Base-by-base conservation (phyloP, 2,329 filamentous ascomycete species). In the Pseudogymnoascus verrucosus region DNA sequence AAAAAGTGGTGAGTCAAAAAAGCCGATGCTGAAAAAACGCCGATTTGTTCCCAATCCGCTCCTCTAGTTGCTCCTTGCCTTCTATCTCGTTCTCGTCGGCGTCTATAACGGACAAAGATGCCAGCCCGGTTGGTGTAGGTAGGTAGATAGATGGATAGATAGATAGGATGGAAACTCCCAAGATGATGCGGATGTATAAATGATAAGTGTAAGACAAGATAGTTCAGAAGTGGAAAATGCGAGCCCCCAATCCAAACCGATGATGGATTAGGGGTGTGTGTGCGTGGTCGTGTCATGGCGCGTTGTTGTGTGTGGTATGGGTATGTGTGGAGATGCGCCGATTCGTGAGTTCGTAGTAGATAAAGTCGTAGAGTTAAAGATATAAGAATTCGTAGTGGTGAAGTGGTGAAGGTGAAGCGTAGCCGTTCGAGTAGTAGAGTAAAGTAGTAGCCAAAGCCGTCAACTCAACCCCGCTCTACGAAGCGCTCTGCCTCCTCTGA, bases 401-500 rank as follows among this genome's bases (percentile, higher is more conserved):
- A 39, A n/a, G 36, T n/a, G 11, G 11, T 37, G 37, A 19, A 19
- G 39, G 2, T 2, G 10, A 42, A 42, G 16, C 39, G 16, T 42
- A 42, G 2, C 19, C 39, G 39, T 7, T 16, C n/a, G 14, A 11
- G 19, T 26, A 4, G 23, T 6, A 42, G n/a, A 42, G 39, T 42
- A 21, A 6, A 39, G 39, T 42, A 8, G 37, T 39, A 39, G 37
- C n/a, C 14, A 40, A 40, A 40, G 37, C 37, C 37, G 4, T 19
- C 39, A 42, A 19, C n/a, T 40, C 1, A 40, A 19, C 16, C 1
- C 16, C 23, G 5, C 37, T 64, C 66, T 67, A 72, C 37, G 72
- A 66, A 28, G 68, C 68, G n/a, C 71, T 74, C 68, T 72, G 71
- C 40, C 73, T 68, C 61, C 72, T 66, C 14, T 67, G 69, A 60